Conservation (phyloP, 352 stramenopile species). For the Phytophthora sansomeana region DNA sequence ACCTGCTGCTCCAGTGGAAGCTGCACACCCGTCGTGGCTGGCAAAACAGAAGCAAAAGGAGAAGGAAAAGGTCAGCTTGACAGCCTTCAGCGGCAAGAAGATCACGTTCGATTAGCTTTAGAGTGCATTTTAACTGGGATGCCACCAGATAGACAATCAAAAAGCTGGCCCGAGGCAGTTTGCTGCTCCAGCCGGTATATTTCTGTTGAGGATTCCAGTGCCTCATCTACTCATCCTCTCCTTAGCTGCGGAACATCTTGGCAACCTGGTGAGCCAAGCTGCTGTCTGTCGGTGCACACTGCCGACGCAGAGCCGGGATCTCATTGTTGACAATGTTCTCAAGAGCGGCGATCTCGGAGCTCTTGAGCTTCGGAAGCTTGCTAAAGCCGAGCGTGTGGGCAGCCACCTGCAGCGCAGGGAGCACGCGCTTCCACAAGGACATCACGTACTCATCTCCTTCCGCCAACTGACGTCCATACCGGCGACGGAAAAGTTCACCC, state of each 20-base stretch:
- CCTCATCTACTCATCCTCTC: constrained; percentile 6
- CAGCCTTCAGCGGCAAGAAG: constrained; percentile 82
- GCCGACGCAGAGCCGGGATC: constrained; percentile 89
- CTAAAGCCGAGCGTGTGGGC: constrained; percentile 88
- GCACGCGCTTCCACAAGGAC: constrained; percentile 93
- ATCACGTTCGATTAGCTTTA: constrained; percentile 71
- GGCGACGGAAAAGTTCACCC: constrained; percentile 92
- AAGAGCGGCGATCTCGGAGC: constrained; percentile 82
- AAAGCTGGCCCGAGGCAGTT: constrained; percentile 18
- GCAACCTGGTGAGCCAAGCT: constrained; percentile 89
- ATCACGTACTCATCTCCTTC: constrained; percentile 98
- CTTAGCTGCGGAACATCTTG: constrained; percentile 80
- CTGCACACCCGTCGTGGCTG: constrained; percentile 74
- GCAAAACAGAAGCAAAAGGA: constrained; percentile 88
- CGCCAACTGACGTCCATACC: constrained; percentile 95
- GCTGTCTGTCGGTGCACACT: constrained; percentile 81
- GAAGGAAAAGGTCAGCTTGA: constrained; percentile 79
- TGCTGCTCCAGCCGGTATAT: constrained; percentile 27
- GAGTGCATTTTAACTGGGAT: constrained; percentile 20
- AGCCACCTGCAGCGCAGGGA: constrained; percentile 83
- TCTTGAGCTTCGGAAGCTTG: constrained; percentile 89
- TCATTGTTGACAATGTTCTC: constrained; percentile 91
- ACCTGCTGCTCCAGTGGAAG: constrained; percentile 22
- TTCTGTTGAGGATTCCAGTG: constrained; percentile 19
- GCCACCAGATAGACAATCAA: constrained; percentile 25